phyloP scores from a whole-genome alignment of 2,329 filamentous ascomycete species.

The Paraconiothyrium sp. region DNA sequence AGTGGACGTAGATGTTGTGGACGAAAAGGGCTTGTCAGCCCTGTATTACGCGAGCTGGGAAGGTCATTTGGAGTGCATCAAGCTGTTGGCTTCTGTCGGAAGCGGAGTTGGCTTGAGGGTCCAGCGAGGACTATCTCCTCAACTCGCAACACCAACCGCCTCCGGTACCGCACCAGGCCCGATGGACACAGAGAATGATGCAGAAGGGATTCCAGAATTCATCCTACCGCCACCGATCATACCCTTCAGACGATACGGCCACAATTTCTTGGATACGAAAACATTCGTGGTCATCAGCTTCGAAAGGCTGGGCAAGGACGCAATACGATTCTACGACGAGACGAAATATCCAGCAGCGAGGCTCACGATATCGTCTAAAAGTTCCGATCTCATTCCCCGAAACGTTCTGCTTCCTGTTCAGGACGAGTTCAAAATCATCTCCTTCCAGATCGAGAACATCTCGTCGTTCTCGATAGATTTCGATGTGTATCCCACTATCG shows the following conservation, averaged over 20 bases:
- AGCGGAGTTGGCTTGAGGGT: conserved; percentile 44
- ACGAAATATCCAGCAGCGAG: conserved; percentile 95
- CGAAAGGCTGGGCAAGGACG: conserved; percentile 75
- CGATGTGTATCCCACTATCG: conserved; percentile 96
- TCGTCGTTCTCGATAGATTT: conserved; percentile 95
- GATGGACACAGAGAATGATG: conserved; percentile 72
- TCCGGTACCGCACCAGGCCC: conserved; percentile 51
- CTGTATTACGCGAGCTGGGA: conserved; percentile 99
- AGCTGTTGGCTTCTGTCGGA: conserved; percentile 72
- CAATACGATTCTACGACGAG: conserved; percentile 95
- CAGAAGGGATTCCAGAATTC: conserved; percentile 89
- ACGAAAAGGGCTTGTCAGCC: conserved; percentile 92
- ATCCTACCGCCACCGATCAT: conserved; percentile 96
- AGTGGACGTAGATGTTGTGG: conserved; percentile 79
- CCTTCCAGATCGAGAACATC: conserved; percentile 94
- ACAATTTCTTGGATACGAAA: conserved; percentile 98
- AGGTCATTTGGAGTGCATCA: conserved; percentile 94
- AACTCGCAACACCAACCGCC: conserved; percentile 48
- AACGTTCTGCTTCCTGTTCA: conserved; percentile 96
- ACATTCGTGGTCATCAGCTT: conserved; percentile 95
- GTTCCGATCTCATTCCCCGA: conserved; percentile 93
- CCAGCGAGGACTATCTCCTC: conserved; percentile 52
- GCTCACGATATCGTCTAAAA: conserved; percentile 94
- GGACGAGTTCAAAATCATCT: conserved; percentile 91
- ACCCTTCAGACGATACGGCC: conserved; percentile 90